phyloP scores from a whole-genome alignment of 2,329 filamentous ascomycete species.

The Aureobasidium mangrovei region DNA sequence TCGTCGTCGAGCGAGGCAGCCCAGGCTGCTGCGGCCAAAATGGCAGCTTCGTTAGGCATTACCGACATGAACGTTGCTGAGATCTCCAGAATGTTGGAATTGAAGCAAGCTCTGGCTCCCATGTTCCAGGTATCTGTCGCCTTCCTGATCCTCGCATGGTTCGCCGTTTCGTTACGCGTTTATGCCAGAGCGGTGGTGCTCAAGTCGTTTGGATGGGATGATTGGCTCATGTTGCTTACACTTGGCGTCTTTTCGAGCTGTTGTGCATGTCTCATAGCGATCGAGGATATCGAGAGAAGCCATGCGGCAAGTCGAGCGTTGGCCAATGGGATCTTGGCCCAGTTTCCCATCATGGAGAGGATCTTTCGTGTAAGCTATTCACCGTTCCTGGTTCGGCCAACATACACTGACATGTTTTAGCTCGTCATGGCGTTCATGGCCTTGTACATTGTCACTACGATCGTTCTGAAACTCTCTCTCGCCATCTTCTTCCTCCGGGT shows the following conservation, averaged over 20 bases:
- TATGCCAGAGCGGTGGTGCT: constrained; percentile 26
- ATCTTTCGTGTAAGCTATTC: constrained; percentile 40
- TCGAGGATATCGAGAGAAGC: constrained; percentile 5
- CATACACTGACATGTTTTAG: constrained; percentile 39
- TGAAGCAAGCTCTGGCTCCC: background rate
- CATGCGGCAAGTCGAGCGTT: background rate
- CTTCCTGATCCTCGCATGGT: constrained; percentile 28
- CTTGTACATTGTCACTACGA: constrained; percentile 35
- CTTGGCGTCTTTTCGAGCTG: constrained; percentile 27
- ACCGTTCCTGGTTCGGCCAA: constrained; percentile 21
- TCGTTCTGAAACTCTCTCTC: constrained; percentile 35
- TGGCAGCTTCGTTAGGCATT: background rate
- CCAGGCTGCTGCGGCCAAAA: background rate
- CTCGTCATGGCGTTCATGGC: constrained; percentile 36
- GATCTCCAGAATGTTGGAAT: background rate
- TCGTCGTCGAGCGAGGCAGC: background rate
- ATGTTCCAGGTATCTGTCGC: constrained; percentile 23
- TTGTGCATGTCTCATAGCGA: constrained; percentile 24
- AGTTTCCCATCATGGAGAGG: constrained; percentile 26
- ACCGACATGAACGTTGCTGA: constrained; percentile 4
- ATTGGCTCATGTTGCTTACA: constrained; percentile 29
- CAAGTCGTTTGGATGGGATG: constrained; percentile 26
- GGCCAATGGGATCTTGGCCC: background rate
- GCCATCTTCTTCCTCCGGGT: constrained; percentile 34
- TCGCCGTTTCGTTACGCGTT: constrained; percentile 26